These are phyloP conservation scores for Mucor sp. DNA, from an alignment of 371 early-diverging fungal genomes.

Conservation along the genomic window DNA sequence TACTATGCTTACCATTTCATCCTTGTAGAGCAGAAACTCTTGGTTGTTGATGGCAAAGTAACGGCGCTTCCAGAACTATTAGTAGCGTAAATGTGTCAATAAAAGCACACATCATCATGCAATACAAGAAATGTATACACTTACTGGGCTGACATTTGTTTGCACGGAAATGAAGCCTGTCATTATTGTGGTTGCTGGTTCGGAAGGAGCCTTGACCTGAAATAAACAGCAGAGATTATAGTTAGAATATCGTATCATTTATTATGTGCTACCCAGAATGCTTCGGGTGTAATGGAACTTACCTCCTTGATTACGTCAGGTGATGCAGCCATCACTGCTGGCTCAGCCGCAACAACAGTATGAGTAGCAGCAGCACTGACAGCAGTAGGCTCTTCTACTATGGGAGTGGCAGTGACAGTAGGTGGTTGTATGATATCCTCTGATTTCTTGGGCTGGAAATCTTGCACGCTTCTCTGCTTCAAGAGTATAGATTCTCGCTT, in stretches of 20 bases:
- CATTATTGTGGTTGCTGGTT: slow-evolving; percentile 8
- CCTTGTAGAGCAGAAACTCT: slow-evolving; percentile 41
- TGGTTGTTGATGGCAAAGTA: slow-evolving; percentile 46
- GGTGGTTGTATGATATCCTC: neutral
- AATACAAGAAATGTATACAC: neutral
- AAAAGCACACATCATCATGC: neutral
- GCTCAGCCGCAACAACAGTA: neutral
- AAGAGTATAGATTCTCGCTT: neutral
- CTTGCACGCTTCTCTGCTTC: neutral
- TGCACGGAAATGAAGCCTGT: slow-evolving; percentile 34
- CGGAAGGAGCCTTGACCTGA: slow-evolving; percentile 5
- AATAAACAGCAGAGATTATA: neutral
- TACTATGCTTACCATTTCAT: slow-evolving; percentile 31
- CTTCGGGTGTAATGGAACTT: neutral
- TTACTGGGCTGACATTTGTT: slow-evolving; percentile 28
- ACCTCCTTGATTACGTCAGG: neutral
- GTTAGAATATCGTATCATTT: neutral
- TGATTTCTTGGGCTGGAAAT: neutral
- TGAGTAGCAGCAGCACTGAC: neutral
- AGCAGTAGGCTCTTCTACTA: neutral
- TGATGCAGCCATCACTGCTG: neutral
- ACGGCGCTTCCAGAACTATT: slow-evolving; percentile 53
- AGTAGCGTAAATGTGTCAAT: neutral
- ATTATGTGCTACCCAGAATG: neutral
- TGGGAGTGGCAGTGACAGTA: neutral